Percentiles rank a stretch among this genome's conserved stretches.
Evolutionary conservation across 2,329 filamentous ascomycete species (phyloP).

Genomic region (Alternaria triticimaculans): DNA sequence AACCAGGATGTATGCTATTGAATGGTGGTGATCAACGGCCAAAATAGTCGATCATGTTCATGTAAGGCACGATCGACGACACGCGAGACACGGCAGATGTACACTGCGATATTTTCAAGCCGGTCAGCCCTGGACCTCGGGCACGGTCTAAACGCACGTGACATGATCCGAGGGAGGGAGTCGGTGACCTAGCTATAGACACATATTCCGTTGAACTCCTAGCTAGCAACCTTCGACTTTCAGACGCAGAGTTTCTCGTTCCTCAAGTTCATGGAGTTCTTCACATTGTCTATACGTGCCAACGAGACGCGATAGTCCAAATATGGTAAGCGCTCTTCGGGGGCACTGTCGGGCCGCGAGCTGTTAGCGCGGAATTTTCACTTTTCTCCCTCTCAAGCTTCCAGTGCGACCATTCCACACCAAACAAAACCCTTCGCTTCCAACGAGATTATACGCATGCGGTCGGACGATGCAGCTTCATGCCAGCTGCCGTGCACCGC

Average conservation of each 20-base stretch:
- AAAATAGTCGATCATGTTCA: background rate
- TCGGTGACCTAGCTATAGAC: background rate
- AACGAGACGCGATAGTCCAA: background rate
- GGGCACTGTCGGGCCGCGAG: conserved; percentile 8
- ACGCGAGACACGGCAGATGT: background rate
- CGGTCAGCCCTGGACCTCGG: background rate
- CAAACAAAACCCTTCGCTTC: background rate
- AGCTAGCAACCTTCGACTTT: background rate
- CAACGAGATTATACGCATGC: background rate
- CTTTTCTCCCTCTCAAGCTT: conserved; percentile 13
- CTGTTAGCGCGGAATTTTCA: conserved; percentile 5
- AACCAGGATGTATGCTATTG: background rate
- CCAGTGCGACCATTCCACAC: background rate
- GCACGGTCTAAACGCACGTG: background rate
- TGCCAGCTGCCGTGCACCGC: background rate
- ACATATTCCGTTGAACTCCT: background rate
- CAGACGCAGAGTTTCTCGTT: background rate
- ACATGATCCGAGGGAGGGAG: background rate
- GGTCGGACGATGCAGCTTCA: background rate
- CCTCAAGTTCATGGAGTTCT: background rate
- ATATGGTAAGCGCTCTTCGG: conserved; percentile 7
- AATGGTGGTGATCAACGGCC: background rate
- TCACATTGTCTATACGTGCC: background rate
- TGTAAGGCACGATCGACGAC: background rate
- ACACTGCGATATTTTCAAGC: background rate